Base-by-base conservation (phyloP, 257 asterid species). In the Capsicum rhomboideum region DNA sequence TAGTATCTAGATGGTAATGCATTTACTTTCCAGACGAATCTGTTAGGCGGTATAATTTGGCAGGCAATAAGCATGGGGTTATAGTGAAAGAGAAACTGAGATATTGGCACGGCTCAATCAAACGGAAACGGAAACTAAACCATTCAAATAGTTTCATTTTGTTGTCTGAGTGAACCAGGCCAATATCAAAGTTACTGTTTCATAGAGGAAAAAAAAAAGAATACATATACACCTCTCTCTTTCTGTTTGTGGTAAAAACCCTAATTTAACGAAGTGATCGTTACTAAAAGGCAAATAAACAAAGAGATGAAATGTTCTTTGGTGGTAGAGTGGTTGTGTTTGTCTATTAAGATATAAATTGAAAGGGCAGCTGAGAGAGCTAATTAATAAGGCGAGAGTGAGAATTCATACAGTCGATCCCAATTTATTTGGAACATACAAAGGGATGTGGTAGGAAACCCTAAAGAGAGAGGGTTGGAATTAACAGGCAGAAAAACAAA, bases 61-160 rank as follows among this genome's bases (percentile, higher is more conserved):
- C 18, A 44, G 59, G 7, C 21, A 74, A n/a, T 28, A 40, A 1
- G 4, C 9, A 40, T 3, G 31, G 31, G 29, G 31, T 13, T 59
- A 64, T 16, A 50, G 26, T 26, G 81, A 75, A 75, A 75, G 6
- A 75, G 81, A 75, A 86, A 85, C 88, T 84, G 26, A 63, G 89
- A 90, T 88, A 90, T 88, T 90, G 93, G 89, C 90, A 83, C 91
- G 93, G 93, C 93, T 90, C 93, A 90, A 90, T 90, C 93, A 88
- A 74, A 85, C 37, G 1, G 31, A 34, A 64, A 63, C 40, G 86
- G 90, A 88, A 79, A 84, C 42, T 1, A 2, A 46, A 21, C 40
- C 80, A 74, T 46, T 44, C 18, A 69, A 74, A 75, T 26, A 75
- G 61, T 49, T 75, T 49, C 80, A 26, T 75, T 28, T 34, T 37